Conservation (phyloP, 306 rosid species). For the Quercus variabilis region DNA sequence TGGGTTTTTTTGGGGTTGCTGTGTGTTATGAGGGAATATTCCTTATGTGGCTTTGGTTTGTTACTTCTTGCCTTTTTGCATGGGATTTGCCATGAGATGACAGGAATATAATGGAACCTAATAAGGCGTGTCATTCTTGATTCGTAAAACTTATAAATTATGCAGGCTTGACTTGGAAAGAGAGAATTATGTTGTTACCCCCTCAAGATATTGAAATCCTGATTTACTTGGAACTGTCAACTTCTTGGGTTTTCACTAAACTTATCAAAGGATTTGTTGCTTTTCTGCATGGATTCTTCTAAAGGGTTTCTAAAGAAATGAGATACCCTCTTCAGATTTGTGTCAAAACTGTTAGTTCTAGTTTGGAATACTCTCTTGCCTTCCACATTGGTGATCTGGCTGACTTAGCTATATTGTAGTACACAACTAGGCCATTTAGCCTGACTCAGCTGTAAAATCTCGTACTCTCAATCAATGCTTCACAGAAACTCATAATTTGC, state of each 20-base stretch:
- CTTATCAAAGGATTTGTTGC: background rate
- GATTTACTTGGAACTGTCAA: background rate
- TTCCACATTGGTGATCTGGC: background rate
- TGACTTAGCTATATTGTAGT: background rate
- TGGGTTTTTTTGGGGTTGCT: slow-evolving; percentile 19
- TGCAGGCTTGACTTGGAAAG: background rate
- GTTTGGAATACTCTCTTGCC: background rate
- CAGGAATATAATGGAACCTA: slow-evolving; percentile 13
- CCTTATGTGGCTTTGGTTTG: slow-evolving; percentile 10
- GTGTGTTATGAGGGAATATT: slow-evolving; percentile 9
- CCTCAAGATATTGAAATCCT: background rate
- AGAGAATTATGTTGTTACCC: background rate
- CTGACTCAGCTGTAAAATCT: background rate
- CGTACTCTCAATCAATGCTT: background rate
- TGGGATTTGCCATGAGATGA: background rate
- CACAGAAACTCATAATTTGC: background rate
- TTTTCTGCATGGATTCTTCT: background rate
- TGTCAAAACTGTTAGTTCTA: background rate
- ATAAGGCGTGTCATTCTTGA: background rate
- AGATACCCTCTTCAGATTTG: background rate
- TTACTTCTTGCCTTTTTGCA: background rate
- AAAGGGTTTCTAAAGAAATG: background rate
- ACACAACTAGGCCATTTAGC: background rate
- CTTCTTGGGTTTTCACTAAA: background rate
- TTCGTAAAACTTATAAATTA: background rate